These are phyloP conservation scores for Kalmusia sp. DNA, from an alignment of 2,329 filamentous ascomycete species.

Conservation along the genomic window DNA sequence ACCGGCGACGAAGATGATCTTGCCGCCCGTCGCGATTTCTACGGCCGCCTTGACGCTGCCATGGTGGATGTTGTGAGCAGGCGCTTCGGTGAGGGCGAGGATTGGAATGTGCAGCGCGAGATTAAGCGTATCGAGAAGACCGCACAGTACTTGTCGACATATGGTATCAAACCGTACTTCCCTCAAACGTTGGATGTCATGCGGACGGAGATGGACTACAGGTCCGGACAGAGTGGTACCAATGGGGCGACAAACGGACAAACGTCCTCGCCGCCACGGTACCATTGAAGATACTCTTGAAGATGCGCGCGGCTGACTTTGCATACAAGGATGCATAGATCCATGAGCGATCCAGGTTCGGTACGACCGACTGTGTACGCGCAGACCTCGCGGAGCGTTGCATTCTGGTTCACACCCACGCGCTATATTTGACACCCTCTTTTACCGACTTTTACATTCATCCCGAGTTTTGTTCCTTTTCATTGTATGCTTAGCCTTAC, in stretches of 20 bases:
- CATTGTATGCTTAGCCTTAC: constrained; percentile 3
- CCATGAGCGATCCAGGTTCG: neutral
- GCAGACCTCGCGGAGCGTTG: neutral
- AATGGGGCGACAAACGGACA: constrained; percentile 35
- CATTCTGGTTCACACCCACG: too few relatives aligned
- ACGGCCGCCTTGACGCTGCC: constrained; percentile 54
- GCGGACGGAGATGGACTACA: constrained; percentile 49
- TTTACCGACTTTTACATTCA: neutral
- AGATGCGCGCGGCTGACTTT: neutral
- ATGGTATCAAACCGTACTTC: constrained; percentile 62
- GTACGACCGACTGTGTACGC: neutral
- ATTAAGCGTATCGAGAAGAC: constrained; percentile 65
- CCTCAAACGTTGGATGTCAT: constrained; percentile 59
- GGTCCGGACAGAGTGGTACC: constrained; percentile 18
- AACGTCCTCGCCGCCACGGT: constrained; percentile 43
- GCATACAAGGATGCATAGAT: too few relatives aligned
- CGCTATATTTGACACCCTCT: too few relatives aligned
- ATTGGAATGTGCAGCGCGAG: constrained; percentile 60
- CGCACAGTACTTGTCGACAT: constrained; percentile 58
- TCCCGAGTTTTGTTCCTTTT: neutral
- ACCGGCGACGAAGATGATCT: constrained; percentile 57
- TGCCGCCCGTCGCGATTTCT: constrained; percentile 57
- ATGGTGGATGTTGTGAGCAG: constrained; percentile 62
- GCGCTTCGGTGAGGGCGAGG: constrained; percentile 59
- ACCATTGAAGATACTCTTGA: constrained; percentile 31